phyloP scores from a whole-genome alignment of 2,329 filamentous ascomycete species.

The Botryosphaeria agaves region DNA sequence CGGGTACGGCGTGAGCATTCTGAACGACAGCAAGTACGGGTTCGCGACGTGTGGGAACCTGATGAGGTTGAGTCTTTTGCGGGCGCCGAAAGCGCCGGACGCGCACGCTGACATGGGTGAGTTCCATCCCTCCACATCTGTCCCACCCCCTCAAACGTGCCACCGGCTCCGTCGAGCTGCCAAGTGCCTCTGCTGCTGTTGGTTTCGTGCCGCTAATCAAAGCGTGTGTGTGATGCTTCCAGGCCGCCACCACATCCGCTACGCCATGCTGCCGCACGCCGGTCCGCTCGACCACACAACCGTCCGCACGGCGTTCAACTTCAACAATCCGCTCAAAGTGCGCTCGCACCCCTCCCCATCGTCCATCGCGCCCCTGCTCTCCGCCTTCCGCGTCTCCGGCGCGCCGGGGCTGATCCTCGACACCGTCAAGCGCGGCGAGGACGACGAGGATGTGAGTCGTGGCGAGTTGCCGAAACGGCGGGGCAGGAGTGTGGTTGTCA shows the following conservation, averaged over 20 bases:
- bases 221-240: not conserved
- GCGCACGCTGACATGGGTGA: slow-evolving; percentile 78
- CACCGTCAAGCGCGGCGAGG: slow-evolving; percentile 68
- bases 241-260: slow-evolving; percentile 63
- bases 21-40: slow-evolving; percentile 93
- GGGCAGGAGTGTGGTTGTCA: slow-evolving; percentile 64
- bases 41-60: slow-evolving; percentile 79
- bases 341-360: slow-evolving; percentile 20
- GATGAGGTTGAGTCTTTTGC: slow-evolving; percentile 76
- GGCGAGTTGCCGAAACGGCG: slow-evolving; percentile 42
- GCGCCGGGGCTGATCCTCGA: slow-evolving; percentile 53
- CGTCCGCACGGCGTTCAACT: slow-evolving; percentile 69
- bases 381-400: slow-evolving; percentile 51
- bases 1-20: slow-evolving; percentile 76
- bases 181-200: too few species aligned
- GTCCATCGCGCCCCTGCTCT: slow-evolving; percentile 15
- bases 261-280: slow-evolving; percentile 74
- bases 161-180: too few species aligned
- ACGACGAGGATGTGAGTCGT: slow-evolving; percentile 34
- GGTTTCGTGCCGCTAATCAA: not conserved
- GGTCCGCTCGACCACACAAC: slow-evolving; percentile 56
- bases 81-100: slow-evolving; percentile 83
- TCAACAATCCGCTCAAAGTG: slow-evolving; percentile 65
- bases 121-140: not conserved
- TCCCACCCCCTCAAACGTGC: too few species aligned